phyloP scores from a whole-genome alignment of 352 stramenopile genomes.

The Elongisporangium senticosum region DNA sequence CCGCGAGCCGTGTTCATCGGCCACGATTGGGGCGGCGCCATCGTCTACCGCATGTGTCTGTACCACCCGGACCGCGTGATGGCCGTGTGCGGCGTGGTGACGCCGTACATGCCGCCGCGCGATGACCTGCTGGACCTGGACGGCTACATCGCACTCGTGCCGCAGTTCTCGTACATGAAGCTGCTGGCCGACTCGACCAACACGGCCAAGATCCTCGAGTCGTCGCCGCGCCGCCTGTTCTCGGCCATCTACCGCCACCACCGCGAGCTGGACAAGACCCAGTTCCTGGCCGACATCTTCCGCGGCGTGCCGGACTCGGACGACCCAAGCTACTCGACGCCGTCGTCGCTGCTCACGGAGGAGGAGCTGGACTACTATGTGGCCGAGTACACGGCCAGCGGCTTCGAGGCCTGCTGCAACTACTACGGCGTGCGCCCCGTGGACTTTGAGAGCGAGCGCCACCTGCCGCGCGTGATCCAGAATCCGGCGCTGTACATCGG shows the following conservation, averaged over 20 bases:
- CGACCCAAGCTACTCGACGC: conserved; percentile 26
- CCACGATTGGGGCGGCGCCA: conserved; percentile 65
- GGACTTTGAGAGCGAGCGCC: conserved; percentile 47
- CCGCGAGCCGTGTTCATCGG: conserved; percentile 63
- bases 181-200: conserved; percentile 34
- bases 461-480: conserved; percentile 24
- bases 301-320: conserved; percentile 19
- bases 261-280: conserved; percentile 19
- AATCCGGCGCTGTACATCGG: conserved; percentile 54
- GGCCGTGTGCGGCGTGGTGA: conserved; percentile 57
- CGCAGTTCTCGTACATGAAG: conserved; percentile 65
- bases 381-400: conserved; percentile 29
- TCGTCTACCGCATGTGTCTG: conserved; percentile 67
- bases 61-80: conserved; percentile 58
- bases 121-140: conserved; percentile 34
- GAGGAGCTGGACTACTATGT: conserved; percentile 54
- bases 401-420: conserved; percentile 50
- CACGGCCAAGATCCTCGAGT: conserved; percentile 34
- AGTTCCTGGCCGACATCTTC: conserved; percentile 24
- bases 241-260: conserved; percentile 43
- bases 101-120: conserved; percentile 49
- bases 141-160: conserved; percentile 34
- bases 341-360: conserved; percentile 34
- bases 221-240: conserved; percentile 39
- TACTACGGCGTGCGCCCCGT: conserved; percentile 44